A percentile compares a stretch with the other conserved stretches of the same genome.
These are phyloP conservation scores for Penicillium fuscoglaucum DNA, from an alignment of 2,329 filamentous ascomycete genomes.

Conservation along the genomic window DNA sequence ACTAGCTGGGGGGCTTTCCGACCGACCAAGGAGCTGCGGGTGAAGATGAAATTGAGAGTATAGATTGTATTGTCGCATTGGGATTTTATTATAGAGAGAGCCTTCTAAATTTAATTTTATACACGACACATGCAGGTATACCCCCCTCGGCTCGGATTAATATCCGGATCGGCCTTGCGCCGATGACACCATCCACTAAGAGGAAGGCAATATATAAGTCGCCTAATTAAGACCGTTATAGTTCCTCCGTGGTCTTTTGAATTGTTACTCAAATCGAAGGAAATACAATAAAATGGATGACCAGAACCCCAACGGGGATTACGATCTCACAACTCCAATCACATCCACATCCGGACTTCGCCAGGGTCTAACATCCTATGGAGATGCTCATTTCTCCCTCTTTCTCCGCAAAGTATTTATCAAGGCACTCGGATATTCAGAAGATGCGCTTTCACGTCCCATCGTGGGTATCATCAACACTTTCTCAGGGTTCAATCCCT, in stretches of 20 bases:
- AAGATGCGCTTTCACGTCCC: slow-evolving; percentile 68
- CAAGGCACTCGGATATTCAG: slow-evolving; percentile 72
- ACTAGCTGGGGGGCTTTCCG: slow-evolving; percentile 52
- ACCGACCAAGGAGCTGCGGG: slow-evolving; percentile 55
- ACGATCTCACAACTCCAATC: slow-evolving; percentile 59
- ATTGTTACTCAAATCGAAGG: neutral
- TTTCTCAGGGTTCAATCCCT: slow-evolving; percentile 71
- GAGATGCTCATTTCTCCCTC: slow-evolving; percentile 72
- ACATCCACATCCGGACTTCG: slow-evolving; percentile 56
- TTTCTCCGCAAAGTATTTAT: slow-evolving; percentile 76
- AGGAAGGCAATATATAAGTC: slow-evolving; percentile 19
- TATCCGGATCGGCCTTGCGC: slow-evolving; percentile 26
- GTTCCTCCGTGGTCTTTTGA: neutral
- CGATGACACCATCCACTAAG: slow-evolving; percentile 28
- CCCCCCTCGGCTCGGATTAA: slow-evolving; percentile 17
- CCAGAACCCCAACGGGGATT: slow-evolving; percentile 47
- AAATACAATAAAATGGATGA: neutral
- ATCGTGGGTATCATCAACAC: slow-evolving; percentile 77
- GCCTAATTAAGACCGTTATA: no score
- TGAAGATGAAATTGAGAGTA: slow-evolving; percentile 52
- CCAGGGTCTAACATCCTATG: slow-evolving; percentile 67
- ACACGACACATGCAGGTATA: neutral
- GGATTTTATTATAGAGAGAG: neutral
- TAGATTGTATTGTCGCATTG: slow-evolving; percentile 14
- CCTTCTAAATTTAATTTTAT: neutral